phyloP scores from a whole-genome alignment of 2,329 filamentous ascomycete species.

The Microdochium bolleyi region DNA sequence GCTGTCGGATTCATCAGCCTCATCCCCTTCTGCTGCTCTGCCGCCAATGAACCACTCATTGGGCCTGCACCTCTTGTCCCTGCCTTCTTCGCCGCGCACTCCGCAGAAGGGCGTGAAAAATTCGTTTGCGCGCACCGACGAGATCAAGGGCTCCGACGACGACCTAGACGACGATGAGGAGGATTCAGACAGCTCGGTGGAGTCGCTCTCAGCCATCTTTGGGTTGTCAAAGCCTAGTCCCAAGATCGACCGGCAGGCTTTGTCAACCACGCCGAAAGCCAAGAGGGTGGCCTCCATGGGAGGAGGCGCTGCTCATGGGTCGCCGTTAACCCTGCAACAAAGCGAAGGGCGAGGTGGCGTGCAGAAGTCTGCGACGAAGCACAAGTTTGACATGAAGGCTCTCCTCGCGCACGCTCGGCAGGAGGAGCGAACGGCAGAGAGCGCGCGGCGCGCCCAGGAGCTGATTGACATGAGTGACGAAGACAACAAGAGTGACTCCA shows the following conservation, averaged over 20 bases:
- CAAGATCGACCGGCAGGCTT: conserved; percentile 7
- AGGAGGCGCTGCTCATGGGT: conserved; percentile 21
- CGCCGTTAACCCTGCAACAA: conserved; percentile 39
- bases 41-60: not conserved
- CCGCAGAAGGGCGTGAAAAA: not conserved
- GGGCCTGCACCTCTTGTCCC: not conserved
- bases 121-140: conserved; percentile 34
- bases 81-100: not conserved
- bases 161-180: conserved; percentile 68
- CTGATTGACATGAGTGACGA: conserved; percentile 18
- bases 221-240: conserved; percentile 5
- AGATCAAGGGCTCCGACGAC: conserved; percentile 66
- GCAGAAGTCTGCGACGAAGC: conserved; percentile 32
- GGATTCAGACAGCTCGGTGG: conserved; percentile 46
- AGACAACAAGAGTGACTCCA: conserved; percentile 6
- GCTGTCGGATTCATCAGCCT: not conserved
- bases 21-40: not conserved
- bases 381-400: conserved; percentile 56
- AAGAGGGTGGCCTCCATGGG: conserved; percentile 31
- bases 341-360: conserved; percentile 3
- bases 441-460: conserved; percentile 34
- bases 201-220: conserved; percentile 45
- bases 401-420: conserved; percentile 51
- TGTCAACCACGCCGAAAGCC: conserved; percentile 32
- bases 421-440: conserved; percentile 52